Evolutionary conservation across 2,329 filamentous ascomycete species (phyloP), one percentile per base, ranked within the genome.

Genomic region (Colletotrichum liriopes): DNA sequence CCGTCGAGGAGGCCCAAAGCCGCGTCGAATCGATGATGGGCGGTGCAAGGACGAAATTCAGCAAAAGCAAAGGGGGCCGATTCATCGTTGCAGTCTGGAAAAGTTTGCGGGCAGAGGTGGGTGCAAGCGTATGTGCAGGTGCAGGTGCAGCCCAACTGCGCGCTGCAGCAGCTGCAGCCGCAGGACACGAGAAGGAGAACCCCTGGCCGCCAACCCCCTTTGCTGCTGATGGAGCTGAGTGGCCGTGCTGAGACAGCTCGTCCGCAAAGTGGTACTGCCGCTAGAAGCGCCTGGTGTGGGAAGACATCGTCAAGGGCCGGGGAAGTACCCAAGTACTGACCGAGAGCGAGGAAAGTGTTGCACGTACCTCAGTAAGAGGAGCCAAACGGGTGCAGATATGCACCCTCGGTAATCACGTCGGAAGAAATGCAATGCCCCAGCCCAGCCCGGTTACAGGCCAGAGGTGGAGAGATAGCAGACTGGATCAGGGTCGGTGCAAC

Each of bases 101-200:
- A 47, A 23, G 39, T 52, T 58, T 65, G 60, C 43, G 32, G 39
- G 32, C 32, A n/a, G 62, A 52, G 39, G 37, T 32, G 35, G 26
- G 37, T 51, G 62, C 16, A 59, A 23, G 43, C 56, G 62, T 52
- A 43, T 29, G 45, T 67, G 67, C 62, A 49, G 63, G 45, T 67
- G 67, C 62, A 49, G 63, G 64, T 54, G 63, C 55, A 47, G 67
- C 55, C 67, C 37, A 47, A 43, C 47, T 55, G 49, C 55, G 47
- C 23, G 39, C 63, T 32, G 56, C 64, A 47, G 56, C 49, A 51
- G 39, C 51, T 67, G 51, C 63, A 59, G 67, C 63, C 47, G 67
- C 63, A 71, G 43, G 61, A 58, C 63, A 47, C 23, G 55, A 67
- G 26, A 41, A 52, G 37, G n/a, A 39, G 55, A 61, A 55, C 59